Evolutionary conservation across 495 filamentous ascomycete species (phyloP), one percentile per base, ranked within the genome.

Genomic region (Hyphodiscus hymeniophilus): DNA sequence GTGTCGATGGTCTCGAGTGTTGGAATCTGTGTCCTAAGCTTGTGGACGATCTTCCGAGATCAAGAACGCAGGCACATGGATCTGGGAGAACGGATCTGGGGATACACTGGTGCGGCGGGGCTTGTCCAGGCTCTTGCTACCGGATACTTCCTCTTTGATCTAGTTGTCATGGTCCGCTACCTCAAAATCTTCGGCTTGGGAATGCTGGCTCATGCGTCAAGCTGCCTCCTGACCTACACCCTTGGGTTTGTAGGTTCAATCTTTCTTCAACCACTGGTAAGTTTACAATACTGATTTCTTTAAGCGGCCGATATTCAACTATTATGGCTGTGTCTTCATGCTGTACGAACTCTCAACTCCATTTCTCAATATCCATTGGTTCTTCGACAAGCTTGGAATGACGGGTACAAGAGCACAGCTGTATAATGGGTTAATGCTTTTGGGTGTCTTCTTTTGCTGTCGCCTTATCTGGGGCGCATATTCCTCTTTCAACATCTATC

Each of bases 321-420:
- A 81, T 72, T 97, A 95, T 66, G 87, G 80, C 45, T 75, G 81
- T n/a, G 78, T 80, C 42, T 97, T 99, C 70, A 87, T 99, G 59
- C 87, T 99, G 57, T 99, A 95, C 74, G 92, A 99, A 71, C 85
- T 99, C 47, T 95, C 88, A 45, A 84, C 80, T 56, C 89, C 89
- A 12, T 91, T 94, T 70, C 81, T 94, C 59, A 94, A 95, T 64
- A 85, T 97, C 67, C 92, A 99, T 74, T 99, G 92, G 92, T 97
- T 99, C 76, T 90, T 85, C 61, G 92, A 99, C 71, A 99, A 99
- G 70, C 73, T 96, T 58, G 80, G 85, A 63, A 83, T 95, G 76
- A 99, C 94, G 17, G 92, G 92, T 42, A 84, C 85, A 17, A 36
- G 64, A n/a, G 52, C 76, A 38, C 89, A 96, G 66, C 81, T 91